Evolutionary conservation across 2,329 filamentous ascomycete genomes (phyloP), one percentile per base, ranked within the genome.

Genomic region (Aspergillus sp.): DNA sequence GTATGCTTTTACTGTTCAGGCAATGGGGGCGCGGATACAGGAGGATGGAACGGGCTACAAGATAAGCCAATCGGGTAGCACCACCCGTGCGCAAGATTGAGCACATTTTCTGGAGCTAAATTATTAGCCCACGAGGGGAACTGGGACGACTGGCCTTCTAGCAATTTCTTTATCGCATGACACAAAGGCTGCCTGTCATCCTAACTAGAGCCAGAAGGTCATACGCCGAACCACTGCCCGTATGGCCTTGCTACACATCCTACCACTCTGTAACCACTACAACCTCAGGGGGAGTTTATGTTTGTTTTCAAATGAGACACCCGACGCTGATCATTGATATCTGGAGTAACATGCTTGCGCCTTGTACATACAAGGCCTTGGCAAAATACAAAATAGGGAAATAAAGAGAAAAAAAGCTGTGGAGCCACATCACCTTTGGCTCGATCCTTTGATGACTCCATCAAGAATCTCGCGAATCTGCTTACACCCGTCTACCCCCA

Each of bases 401-500:
- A 35, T 35, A 9, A 37, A 40, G 33, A 40, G 9, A 11, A 37
- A 52, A 35, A 33, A 27, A 39, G 19, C 23, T 37, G 21, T 5
- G 31, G 52, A 48, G 24, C 51, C 23, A 17, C 14, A 53, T 60
- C 56, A 63, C 35, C 57, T 33, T 17, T 44, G 47, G 23, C 56
- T 62, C 15, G 63, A 64, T 31, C 60, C 62, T 49, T 64, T 65
- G 46, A 98, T 87, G 14, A 96, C 88, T 6, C 82, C 81, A 73
- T 98, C 93, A 68, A 99, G 72, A 50, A 96, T 89, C 64, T 86
- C 83, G 62, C 90, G 84, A 40, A 98, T 87, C 71, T 93, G 89
- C 75, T 89, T 91, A 75, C 93, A 98, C 5, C 93, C 95, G 72
- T 97, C 93, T 49, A 97, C 86, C 0, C 90, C 93, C 1, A 96